Evolutionary conservation across 2,329 filamentous ascomycete species (phyloP).

Genomic region (Cladobotryum protrusum): DNA sequence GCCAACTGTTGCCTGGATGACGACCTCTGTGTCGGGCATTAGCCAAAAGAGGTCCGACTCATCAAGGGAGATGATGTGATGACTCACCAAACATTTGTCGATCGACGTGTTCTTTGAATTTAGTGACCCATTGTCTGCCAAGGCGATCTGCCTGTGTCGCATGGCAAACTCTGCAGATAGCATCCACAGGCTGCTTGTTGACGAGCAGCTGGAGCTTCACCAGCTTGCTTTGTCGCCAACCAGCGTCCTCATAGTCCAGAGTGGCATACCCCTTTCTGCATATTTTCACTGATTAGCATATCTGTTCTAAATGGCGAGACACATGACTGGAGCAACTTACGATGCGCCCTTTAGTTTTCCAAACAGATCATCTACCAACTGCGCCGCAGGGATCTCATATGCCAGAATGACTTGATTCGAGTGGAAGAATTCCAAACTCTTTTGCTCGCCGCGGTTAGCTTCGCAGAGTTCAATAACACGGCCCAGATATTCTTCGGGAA

Average conservation of each 20-base stretch:
- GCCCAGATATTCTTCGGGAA: slow-evolving; percentile 90
- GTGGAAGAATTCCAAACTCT: slow-evolving; percentile 85
- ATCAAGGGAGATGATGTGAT: background rate
- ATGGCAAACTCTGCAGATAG: slow-evolving; percentile 87
- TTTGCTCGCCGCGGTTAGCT: slow-evolving; percentile 78
- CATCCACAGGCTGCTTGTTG: slow-evolving; percentile 89
- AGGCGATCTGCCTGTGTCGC: slow-evolving; percentile 72
- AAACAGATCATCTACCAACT: slow-evolving; percentile 94
- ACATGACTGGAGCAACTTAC: slow-evolving; percentile 20
- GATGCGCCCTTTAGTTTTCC: slow-evolving; percentile 90
- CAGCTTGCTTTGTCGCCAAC: slow-evolving; percentile 73
- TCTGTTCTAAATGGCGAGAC: background rate
- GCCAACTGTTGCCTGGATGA: slow-evolving; percentile 87
- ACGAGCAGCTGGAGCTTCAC: slow-evolving; percentile 89
- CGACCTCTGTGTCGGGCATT: slow-evolving; percentile 54
- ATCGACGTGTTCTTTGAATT: slow-evolving; percentile 96
- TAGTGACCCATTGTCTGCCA: slow-evolving; percentile 81
- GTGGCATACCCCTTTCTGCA: slow-evolving; percentile 80
- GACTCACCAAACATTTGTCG: slow-evolving; percentile 75
- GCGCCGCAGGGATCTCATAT: slow-evolving; percentile 80
- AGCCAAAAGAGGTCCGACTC: background rate
- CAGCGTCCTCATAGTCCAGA: slow-evolving; percentile 93
- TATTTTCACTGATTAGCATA: background rate
- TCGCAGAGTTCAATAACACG: slow-evolving; percentile 95
- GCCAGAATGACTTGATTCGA: slow-evolving; percentile 89